Conservation (phyloP, 2,329 filamentous ascomycete species). For the Aspergillus melleus region DNA sequence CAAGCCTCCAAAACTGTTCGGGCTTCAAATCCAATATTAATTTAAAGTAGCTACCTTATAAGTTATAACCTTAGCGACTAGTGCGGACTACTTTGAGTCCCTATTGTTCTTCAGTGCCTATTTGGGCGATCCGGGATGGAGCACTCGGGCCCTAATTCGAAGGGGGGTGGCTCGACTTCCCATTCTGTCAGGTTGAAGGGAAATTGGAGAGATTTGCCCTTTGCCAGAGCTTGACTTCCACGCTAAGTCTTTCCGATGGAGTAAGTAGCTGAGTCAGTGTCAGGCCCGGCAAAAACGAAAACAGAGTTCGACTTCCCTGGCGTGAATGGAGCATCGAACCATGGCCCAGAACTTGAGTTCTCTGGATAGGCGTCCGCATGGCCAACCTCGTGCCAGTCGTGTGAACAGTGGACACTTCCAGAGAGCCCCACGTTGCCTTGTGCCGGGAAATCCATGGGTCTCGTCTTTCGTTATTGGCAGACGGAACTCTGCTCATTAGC, state of each 20-base stretch:
- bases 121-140: not conserved
- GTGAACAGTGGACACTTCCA: not conserved
- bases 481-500: not conserved
- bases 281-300: not conserved
- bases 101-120: not conserved
- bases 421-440: not conserved
- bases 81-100: not conserved
- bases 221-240: not conserved
- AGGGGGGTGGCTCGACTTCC: not conserved
- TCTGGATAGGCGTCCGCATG: constrained; percentile 1
- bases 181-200: not conserved
- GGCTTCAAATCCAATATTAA: too few relatives aligned
- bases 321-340: not conserved
- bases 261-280: not conserved
- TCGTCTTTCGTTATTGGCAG: not conserved
- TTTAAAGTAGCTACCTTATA: not conserved
- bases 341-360: constrained; percentile 6
- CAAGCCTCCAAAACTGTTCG: too few relatives aligned
- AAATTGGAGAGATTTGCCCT: not conserved
- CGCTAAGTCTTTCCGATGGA: not conserved
- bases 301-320: not conserved
- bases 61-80: not conserved
- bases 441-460: not conserved
- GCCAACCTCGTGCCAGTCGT: constrained; percentile 12
- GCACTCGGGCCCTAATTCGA: not conserved